Evolutionary conservation across 139 green algal species (phyloP), one percentile per base, ranked within the genome.

Genomic region (Coelastrella sp.): DNA sequence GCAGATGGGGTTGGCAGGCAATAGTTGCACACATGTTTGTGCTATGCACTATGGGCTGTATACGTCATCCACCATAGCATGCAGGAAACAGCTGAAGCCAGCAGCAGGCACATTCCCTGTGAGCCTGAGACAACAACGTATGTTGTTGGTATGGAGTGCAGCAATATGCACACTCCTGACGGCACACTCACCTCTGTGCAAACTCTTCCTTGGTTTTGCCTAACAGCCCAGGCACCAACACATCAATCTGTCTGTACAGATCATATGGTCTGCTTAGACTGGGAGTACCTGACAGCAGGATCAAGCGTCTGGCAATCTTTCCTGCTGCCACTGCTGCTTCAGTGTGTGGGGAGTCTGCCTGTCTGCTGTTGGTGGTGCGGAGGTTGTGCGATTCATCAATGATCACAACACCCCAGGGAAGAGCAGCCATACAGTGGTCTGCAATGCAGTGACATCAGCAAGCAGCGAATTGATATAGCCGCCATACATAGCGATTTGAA

Each of bases 221-320:
- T 64, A 99, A 91, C 71, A 99, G 90, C 0, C 96, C 95, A 2
- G 96, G 96, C 74, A 93, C 78, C 22, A 99, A 84, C 5, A 93
- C 91, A 65, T 99, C 96, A 66, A 91, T 60, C 95, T 98, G 97
- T 3, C 93, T 83, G 92, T 92, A 98, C 56, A 99, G 93, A 92
- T 99, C 97, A 89, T 96, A 99, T 5, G 97, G 97, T 17, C 94
- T 92, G 19, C 92, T 94, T 56, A 99, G 94, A 57, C 93, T 97
- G 16, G 98, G 98, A 3, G 98, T 99, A 22, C 98, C 98, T 2
- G 93, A 95, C 71, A 99, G 95, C 81, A 99, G 91, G 17, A 99
- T 92, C 4, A 92, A 92, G 0, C 95, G 90, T 13, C 73, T 61
- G 4, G 96, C 93, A n/a, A 14, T 17, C 13, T 57, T n/a, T 13